A percentile compares a stretch with the other conserved stretches of the same genome.
These are phyloP conservation scores for Beauveria asiatica DNA, from an alignment of 2,329 filamentous ascomycete species.

Conservation along the genomic window DNA sequence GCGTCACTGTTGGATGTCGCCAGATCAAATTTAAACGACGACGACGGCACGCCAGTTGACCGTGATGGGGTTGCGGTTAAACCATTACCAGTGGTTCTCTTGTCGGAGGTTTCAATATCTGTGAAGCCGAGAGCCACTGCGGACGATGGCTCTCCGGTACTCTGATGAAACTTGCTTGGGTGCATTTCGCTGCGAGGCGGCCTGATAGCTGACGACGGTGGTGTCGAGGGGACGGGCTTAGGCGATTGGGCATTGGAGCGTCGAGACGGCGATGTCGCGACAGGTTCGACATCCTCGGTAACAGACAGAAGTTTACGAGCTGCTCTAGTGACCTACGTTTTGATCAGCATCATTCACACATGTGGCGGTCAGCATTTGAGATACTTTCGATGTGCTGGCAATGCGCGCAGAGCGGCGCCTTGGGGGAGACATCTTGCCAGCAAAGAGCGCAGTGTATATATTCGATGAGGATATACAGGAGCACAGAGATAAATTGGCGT, in stretches of 20 bases:
- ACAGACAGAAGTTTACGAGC: constrained; percentile 32
- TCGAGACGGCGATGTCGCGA: neutral
- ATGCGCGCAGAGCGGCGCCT: constrained; percentile 38
- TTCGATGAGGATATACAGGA: neutral
- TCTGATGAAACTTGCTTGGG: constrained; percentile 71
- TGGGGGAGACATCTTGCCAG: constrained; percentile 30
- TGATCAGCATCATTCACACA: neutral
- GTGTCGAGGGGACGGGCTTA: constrained; percentile 37
- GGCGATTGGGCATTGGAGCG: constrained; percentile 1
- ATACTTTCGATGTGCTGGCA: constrained; percentile 31
- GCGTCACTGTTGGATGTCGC: constrained; percentile 51
- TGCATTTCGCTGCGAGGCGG: constrained; percentile 81
- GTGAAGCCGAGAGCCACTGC: constrained; percentile 76
- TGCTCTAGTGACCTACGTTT: constrained; percentile 21
- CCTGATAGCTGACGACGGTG: constrained; percentile 58
- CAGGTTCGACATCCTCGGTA: constrained; percentile 32
- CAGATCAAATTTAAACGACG: constrained; percentile 60
- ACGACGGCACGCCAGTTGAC: constrained; percentile 39
- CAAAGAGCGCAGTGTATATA: constrained; percentile 13
- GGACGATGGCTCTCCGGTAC: constrained; percentile 68
- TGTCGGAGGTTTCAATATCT: constrained; percentile 55
- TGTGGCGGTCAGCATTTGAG: constrained; percentile 12
- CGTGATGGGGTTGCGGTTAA: constrained; percentile 58
- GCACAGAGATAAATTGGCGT: constrained; percentile 1
- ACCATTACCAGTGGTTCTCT: constrained; percentile 29